Conservation (phyloP, 129 eudicot genomes). For the Smallanthus sonchifolius region DNA sequence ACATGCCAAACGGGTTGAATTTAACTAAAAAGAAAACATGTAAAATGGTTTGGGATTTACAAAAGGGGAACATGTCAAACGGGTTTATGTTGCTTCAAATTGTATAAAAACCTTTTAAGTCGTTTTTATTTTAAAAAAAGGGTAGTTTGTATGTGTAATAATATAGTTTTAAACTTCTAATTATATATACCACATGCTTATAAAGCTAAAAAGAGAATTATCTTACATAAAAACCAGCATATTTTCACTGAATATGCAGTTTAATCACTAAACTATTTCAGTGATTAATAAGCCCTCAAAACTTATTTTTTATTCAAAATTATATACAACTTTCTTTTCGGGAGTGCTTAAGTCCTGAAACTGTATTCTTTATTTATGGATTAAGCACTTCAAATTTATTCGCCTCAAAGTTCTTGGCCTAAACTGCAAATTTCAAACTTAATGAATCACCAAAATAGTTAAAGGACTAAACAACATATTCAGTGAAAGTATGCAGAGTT, state of each 20-base stretch:
- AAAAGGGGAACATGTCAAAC: not conserved
- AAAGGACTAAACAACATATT: too few species aligned
- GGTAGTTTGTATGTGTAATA: not conserved
- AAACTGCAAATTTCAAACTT: too few species aligned
- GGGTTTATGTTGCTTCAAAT: not conserved
- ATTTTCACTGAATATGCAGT: not conserved
- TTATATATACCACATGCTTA: not conserved
- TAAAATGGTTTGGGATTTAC: not conserved
- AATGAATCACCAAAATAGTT: too few species aligned
- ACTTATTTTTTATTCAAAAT: too few species aligned
- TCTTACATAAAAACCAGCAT: not conserved
- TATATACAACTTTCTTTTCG: too few species aligned
- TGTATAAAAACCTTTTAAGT: not conserved
- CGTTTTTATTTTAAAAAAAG: not conserved
- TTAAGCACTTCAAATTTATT: too few species aligned
- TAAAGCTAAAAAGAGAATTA: not conserved
- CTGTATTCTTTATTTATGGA: too few species aligned
- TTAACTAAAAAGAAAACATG: not conserved
- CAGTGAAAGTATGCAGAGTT: too few species aligned
- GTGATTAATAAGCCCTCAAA: not conserved
- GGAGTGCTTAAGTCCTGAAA: too few species aligned
- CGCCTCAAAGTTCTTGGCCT: too few species aligned
- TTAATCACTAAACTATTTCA: not conserved
- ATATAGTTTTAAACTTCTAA: not conserved
- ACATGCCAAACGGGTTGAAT: not conserved